Evolutionary conservation across 257 asterid genomes (phyloP), one percentile per base, ranked within the genome.

Genomic region (Capsicum baccatum): DNA sequence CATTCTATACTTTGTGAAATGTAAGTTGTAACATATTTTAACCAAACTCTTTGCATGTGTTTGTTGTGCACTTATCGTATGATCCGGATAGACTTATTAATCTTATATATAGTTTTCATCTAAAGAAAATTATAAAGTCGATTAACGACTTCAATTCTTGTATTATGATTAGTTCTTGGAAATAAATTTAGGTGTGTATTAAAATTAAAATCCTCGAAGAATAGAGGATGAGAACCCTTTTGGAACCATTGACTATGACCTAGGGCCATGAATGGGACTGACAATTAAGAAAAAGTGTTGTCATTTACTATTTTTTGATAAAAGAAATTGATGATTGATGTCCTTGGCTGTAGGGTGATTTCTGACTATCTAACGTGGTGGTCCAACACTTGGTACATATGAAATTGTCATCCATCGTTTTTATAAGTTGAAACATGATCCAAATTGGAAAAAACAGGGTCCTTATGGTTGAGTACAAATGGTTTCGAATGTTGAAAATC

Each of bases 301-400:
- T 76, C 81, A 76, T 54, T 76, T 52, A 54, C 26, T 78, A 12
- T 21, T 13, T 78, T 52, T 76, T 50, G 6, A 26, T 35, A 3
- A 37, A 69, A 64, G 2, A 26, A 26, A 26, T 9, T 78, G 48
- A 78, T 78, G 63, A 78, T 78, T 78, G 82, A 54, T 78, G 82
- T 78, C 82, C 82, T 76, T 78, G 63, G 64, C 9, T 54, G 81
- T 78, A 26, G 64, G 81, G 62, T 54, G 81, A 54, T 54, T 78
- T 78, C 50, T 78, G 82, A 78, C 82, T 78, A 78, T 54, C 82
- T 78, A 78, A 54, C 82, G 82, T 78, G 82, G 82, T 78, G 82
- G 82, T 78, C 82, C 82, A 26, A 78, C 6, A 71, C 80, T 47
- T 47, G 13, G 13, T n/a, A 60, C 58, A 12, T 78, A 78, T 78